Conservation (phyloP, 2,329 filamentous ascomycete species). For the Sporothrix euskadiensis region DNA sequence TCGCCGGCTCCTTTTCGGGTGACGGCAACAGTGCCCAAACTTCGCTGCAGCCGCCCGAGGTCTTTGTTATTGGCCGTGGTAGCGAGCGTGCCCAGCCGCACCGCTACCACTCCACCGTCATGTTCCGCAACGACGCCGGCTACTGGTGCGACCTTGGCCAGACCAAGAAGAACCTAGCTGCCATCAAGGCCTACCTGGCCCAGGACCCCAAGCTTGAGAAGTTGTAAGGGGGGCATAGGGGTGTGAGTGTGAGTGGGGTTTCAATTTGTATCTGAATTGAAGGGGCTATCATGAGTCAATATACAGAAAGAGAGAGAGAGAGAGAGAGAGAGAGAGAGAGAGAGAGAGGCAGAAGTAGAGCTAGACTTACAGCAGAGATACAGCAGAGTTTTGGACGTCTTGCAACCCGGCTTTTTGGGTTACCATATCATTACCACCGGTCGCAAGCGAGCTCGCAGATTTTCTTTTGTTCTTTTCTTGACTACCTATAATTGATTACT, state of each 20-base stretch:
- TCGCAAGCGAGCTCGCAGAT: not conserved
- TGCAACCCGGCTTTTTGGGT: not conserved
- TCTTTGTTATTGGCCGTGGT: constrained; percentile 19
- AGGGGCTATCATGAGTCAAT: not conserved
- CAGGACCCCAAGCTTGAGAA: constrained; percentile 20
- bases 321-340: not conserved
- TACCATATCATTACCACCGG: not conserved
- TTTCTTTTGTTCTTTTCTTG: not conserved
- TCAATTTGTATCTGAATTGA: not conserved
- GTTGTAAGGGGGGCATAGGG: not conserved
- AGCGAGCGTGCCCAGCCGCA: not conserved
- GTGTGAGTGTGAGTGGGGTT: not conserved
- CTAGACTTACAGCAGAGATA: not conserved
- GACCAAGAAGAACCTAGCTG: not conserved
- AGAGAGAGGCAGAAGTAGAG: not conserved
- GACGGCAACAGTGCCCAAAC: not conserved
- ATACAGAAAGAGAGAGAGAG: not conserved
- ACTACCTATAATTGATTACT: not conserved
- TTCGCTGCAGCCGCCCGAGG: not conserved
- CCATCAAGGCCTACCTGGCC: constrained; percentile 16
- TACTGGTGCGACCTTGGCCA: constrained; percentile 20
- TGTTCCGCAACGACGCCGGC: constrained; percentile 16
- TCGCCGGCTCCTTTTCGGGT: not conserved
- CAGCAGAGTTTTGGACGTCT: not conserved
- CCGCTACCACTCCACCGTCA: constrained; percentile 19